Evolutionary conservation across 208 protist species (phyloP), one percentile per base, ranked within the genome.

Genomic region (Phytomonas francai): DNA sequence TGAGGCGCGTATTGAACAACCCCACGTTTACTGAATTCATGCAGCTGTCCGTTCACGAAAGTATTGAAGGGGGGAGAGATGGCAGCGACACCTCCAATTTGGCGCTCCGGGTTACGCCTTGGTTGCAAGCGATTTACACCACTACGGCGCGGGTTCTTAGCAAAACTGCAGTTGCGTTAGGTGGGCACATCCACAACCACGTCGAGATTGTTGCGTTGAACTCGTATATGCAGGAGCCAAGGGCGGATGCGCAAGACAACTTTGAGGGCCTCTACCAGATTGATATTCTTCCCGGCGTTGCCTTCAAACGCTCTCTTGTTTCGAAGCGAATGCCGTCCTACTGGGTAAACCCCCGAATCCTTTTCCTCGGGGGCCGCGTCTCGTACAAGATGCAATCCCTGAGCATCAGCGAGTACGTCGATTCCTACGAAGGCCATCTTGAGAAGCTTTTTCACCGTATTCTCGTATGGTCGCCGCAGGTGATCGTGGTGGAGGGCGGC

Each of bases 401-500:
- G n/a, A 67, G 83, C 59, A 64, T 91, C 30, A 56, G 80, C 34
- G 82, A 91, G 65, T 83, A 89, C 63, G 71, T 89, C 45, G 73
- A 66, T 27, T 78, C 68, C 49, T 90, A 88, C 76, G 65, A 77
- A 57, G 85, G 88, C 5, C 75, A 83, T 54, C 72, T 91, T 12
- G 81, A 91, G 61, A 91, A 85, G 59, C 72, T 88, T 12, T 87
- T 81, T 60, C 77, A 90, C 61, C 83, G 87, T n/a, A 87, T 95
- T 29, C 31, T 66, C 7, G 66, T 81, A 51, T 88, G 80, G 80
- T 62, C 63, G 11, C 84, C 89, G 1, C 77, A 83, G 25, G 76
- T 95, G 2, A 82, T 95, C 59, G 83, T 91, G 28, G 81, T 89
- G 27, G 82, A 90, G 63, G 76, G 85, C 9, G 73, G 76, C 59